Evolutionary conservation across 2,329 filamentous ascomycete species (phyloP).

Genomic region (Aspergillus udagawae): DNA sequence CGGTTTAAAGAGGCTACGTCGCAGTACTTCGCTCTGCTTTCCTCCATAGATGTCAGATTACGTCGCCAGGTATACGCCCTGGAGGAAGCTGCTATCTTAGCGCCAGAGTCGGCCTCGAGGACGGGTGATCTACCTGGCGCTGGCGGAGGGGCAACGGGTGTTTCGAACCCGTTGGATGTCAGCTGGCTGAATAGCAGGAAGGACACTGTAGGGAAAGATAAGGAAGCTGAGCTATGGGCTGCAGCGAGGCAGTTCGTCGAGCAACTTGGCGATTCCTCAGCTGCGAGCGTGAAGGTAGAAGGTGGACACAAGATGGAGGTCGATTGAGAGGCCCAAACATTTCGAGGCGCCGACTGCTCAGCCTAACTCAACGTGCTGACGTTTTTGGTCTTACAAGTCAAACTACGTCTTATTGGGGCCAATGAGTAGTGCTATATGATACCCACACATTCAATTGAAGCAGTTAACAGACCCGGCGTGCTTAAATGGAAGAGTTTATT

Average conservation of each 20-base stretch:
- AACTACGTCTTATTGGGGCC: background rate
- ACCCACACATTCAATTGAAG: constrained; percentile 9
- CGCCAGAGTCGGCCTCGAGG: constrained; percentile 37
- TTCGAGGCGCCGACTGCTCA: background rate
- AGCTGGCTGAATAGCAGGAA: constrained; percentile 87
- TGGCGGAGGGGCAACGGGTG: constrained; percentile 24
- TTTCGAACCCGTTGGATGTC: constrained; percentile 67
- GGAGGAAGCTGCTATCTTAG: constrained; percentile 74
- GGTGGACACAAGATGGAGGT: constrained; percentile 34
- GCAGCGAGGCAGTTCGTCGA: constrained; percentile 56
- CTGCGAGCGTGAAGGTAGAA: constrained; percentile 9
- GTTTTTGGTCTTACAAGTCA: background rate
- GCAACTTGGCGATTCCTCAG: constrained; percentile 23
- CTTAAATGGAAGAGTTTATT: background rate
- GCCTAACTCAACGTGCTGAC: background rate
- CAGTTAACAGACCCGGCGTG: background rate
- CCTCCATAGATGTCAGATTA: constrained; percentile 69
- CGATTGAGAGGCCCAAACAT: constrained; percentile 23
- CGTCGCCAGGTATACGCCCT: constrained; percentile 73
- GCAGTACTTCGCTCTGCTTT: constrained; percentile 68
- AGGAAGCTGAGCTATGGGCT: constrained; percentile 76
- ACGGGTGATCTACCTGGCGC: constrained; percentile 27
- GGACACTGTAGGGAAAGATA: constrained; percentile 74
- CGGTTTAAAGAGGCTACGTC: constrained; percentile 54
- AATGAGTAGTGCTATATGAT: constrained; percentile 12